These are phyloP conservation scores for Selenicereus undatus DNA, from an alignment of 148 eudicot genomes.

Conservation along the genomic window DNA sequence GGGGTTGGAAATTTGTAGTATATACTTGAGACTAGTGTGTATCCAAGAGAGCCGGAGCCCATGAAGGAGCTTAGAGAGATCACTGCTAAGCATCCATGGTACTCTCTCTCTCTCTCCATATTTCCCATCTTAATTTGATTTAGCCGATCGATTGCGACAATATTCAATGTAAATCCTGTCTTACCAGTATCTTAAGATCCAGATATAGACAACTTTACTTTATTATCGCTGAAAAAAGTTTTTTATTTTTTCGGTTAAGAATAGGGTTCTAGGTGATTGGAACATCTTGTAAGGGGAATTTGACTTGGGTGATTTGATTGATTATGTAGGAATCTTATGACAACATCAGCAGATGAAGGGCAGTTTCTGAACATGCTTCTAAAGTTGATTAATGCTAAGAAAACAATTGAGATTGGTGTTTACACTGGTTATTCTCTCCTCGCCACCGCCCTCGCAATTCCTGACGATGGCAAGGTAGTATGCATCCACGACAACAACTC, in stretches of 20 bases:
- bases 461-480: slow-evolving; percentile 80
- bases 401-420: slow-evolving; percentile 89
- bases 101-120: neutral
- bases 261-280: neutral
- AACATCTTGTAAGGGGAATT: neutral
- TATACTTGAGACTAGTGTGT: slow-evolving; percentile 88
- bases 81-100: slow-evolving; percentile 98
- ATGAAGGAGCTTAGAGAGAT: slow-evolving; percentile 89
- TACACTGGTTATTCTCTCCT: slow-evolving; percentile 91
- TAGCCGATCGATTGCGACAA: too few relatives aligned
- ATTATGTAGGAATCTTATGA: slow-evolving; percentile 64
- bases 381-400: slow-evolving; percentile 77
- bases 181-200: neutral
- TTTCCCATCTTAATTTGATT: too few relatives aligned
- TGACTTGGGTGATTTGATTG: neutral
- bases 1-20: slow-evolving; percentile 36
- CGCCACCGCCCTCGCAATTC: slow-evolving; percentile 90
- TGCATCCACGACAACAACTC: too few relatives aligned
- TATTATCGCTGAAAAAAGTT: neutral
- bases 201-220: neutral
- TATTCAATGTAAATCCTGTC: too few relatives aligned
- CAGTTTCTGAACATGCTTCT: slow-evolving; percentile 76
- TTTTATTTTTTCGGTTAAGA: neutral
- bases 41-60: slow-evolving; percentile 77
- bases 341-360: slow-evolving; percentile 91